Conservation (phyloP, 192 early-diverging fungal species). For the Pilobolus umbonatus region DNA sequence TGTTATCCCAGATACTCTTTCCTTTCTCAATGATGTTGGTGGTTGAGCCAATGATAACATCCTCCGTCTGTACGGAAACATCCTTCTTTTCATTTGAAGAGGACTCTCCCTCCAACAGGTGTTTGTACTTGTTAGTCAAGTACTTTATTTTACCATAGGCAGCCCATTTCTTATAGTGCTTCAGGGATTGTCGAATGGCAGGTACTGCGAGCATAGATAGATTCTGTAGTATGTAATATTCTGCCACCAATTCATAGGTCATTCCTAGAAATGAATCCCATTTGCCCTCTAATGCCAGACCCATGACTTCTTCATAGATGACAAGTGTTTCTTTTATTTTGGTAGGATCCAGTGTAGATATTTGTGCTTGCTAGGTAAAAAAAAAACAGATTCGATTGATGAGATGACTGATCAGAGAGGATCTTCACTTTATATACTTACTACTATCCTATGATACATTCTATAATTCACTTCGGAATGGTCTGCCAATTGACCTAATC, state of each 20-base stretch:
- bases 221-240: constrained; percentile 11
- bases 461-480: constrained; percentile 27
- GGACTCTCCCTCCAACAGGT: neutral
- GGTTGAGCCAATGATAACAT: neutral
- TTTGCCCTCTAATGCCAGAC: constrained; percentile 2
- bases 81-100: neutral
- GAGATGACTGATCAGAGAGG: neutral
- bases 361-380: constrained; percentile 11
- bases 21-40: neutral
- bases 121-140: constrained; percentile 2
- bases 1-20: constrained; percentile 1
- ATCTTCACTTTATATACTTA: constrained; percentile 5
- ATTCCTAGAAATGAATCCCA: constrained; percentile 22
- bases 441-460: constrained; percentile 22
- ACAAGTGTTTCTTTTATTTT: constrained; percentile 4
- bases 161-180: constrained; percentile 21
- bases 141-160: constrained; percentile 19
- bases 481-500: constrained; percentile 4
- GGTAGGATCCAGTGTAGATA: constrained; percentile 14
- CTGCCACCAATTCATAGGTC: constrained; percentile 13
- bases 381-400: neutral
- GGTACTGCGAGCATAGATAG: constrained; percentile 16
- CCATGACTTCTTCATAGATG: constrained; percentile 12
- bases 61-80: constrained; percentile 13
- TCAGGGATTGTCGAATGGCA: neutral